Base-by-base conservation (phyloP, 371 early-diverging fungal species). In the Mucor irregularis region DNA sequence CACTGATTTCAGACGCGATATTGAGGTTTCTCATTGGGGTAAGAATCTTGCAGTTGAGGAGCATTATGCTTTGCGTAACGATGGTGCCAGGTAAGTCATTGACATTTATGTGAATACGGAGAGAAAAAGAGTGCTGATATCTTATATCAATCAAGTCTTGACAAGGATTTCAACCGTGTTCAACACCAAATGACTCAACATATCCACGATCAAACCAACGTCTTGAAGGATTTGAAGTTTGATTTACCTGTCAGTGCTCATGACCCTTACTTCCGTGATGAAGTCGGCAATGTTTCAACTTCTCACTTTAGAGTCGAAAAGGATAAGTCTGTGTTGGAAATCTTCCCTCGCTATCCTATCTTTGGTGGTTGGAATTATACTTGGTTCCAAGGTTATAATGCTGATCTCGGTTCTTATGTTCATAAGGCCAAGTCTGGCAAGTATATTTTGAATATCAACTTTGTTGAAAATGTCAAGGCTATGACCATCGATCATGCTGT, bases 251-350 rank as follows among this genome's bases (percentile, higher is more conserved):
- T 66, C 2, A 71, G 69, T 8, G 94, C 92, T 13, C 62, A 76
- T 21, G 84, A 92, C 50, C 81, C 91, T 42, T 96, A 92, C 68
- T 95, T 82, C 67, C 86, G 91, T 24, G 99, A 99, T 73, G 90
- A 90, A 48, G 91, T 96, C 58, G 99, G 99, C 30, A 97, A 99
- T 69, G 95, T 99, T 22, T 96, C 97, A 4, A 97, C 99, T 14
- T 95, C 97, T 11, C 54, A 79, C 43, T 76, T 90, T 67, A 72
- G 71, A 45, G 55, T 74, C 16, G 85, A 83, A 22, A 49, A 52
- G 1, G 61, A 76, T 10, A 53, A 62, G 11, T 67, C 84, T 14
- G 61, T 89, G 2, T 71, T 98, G 58, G 80, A 87, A 34, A 71
- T 97, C 17, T 63, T 66, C 28, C 97, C 98, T 21, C 87, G 98